Percentiles rank a stretch among this genome's conserved stretches.
Conservation (phyloP, 441 rosid species). For the Kokia cookei region DNA sequence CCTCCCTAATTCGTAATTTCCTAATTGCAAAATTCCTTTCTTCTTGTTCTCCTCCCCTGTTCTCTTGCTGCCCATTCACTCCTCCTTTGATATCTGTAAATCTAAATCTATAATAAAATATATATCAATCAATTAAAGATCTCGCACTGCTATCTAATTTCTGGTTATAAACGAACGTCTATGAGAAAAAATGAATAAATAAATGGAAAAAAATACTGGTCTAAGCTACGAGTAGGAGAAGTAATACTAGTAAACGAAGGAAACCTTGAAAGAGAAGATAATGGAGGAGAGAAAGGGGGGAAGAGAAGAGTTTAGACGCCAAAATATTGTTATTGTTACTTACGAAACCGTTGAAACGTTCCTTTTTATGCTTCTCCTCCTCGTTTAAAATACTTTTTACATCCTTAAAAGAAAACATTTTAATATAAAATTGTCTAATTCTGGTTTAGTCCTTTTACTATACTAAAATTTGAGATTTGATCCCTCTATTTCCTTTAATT, state of each 20-base stretch:
- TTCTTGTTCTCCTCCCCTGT: conserved; percentile 5
- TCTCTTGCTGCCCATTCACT: conserved; percentile 36
- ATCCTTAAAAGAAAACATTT: too few species aligned
- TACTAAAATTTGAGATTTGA: too few species aligned
- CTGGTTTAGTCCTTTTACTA: too few species aligned
- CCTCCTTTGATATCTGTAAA: not conserved
- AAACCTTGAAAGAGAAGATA: not conserved
- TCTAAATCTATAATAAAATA: not conserved
- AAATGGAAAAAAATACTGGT: not conserved
- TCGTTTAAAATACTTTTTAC: not conserved
- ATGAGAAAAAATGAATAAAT: not conserved
- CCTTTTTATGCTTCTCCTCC: not conserved
- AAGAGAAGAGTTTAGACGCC: not conserved
- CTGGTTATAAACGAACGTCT: too few species aligned
- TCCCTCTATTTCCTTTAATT: too few species aligned
- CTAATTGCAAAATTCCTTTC: conserved; percentile 68
- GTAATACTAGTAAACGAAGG: not conserved
- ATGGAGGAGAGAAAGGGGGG: not conserved
- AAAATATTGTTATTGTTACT: not conserved
- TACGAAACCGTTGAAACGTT: not conserved
- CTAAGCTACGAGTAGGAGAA: not conserved
- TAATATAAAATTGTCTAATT: too few species aligned
- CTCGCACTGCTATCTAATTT: too few species aligned
- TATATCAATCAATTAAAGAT: too few species aligned
- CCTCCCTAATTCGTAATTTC: conserved; percentile 84